Evolutionary conservation across 352 stramenopile species (phyloP).

Genomic region (Pythium sukuiense): DNA sequence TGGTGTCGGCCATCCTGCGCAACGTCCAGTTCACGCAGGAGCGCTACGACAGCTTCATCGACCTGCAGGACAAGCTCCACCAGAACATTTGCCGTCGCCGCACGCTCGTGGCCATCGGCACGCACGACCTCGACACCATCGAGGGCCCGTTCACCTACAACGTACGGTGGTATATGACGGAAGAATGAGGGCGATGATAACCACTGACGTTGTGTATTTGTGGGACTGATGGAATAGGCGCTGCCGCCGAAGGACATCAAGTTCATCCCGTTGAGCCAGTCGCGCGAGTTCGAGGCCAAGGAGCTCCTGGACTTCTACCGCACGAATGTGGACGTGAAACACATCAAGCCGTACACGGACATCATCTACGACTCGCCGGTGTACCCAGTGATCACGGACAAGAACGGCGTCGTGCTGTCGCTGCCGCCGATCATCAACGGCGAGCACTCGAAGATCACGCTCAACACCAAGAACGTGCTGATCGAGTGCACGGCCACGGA

Average conservation of each 20-base stretch:
- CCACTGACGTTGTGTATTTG: neutral
- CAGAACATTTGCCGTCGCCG: slow-evolving; percentile 99
- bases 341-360: slow-evolving; percentile 99
- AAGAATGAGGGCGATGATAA: neutral
- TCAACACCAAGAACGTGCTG: slow-evolving; percentile 98
- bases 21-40: slow-evolving; percentile 95
- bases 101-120: slow-evolving; percentile 99
- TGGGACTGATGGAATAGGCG: slow-evolving; percentile 52
- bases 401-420: slow-evolving; percentile 94
- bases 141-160: slow-evolving; percentile 93
- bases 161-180: slow-evolving; percentile 33
- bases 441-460: slow-evolving; percentile 95
- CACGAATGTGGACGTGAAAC: slow-evolving; percentile 94
- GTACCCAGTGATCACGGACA: slow-evolving; percentile 98
- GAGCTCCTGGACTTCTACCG: slow-evolving; percentile 96
- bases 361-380: slow-evolving; percentile 99
- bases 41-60: slow-evolving; percentile 99
- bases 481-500: slow-evolving; percentile 99
- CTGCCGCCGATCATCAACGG: slow-evolving; percentile 99
- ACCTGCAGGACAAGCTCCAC: slow-evolving; percentile 99
- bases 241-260: slow-evolving; percentile 92
- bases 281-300: slow-evolving; percentile 91
- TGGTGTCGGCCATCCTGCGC: slow-evolving; percentile 97
- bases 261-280: slow-evolving; percentile 96
- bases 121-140: slow-evolving; percentile 98